These are phyloP conservation scores for Trichoderma afroharzianum DNA, from an alignment of 2,329 filamentous ascomycete species.

Conservation along the genomic window DNA sequence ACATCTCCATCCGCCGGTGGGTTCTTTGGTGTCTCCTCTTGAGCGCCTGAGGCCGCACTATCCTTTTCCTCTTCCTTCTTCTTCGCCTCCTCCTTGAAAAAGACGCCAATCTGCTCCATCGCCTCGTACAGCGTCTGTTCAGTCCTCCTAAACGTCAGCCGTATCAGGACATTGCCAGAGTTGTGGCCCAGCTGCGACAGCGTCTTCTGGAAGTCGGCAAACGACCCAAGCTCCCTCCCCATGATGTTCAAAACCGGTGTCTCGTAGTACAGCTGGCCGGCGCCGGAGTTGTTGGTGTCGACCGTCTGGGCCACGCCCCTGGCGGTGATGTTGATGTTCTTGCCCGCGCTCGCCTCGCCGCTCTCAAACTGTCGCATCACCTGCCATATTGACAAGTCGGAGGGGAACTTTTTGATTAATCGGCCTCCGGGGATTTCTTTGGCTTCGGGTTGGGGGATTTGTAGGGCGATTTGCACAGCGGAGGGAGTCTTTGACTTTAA, in stretches of 20 bases:
- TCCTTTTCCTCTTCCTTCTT: slow-evolving; percentile 19
- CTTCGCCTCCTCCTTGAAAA: slow-evolving; percentile 57
- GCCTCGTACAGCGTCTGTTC: slow-evolving; percentile 79
- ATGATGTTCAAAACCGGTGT: slow-evolving; percentile 80
- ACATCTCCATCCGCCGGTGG: slow-evolving; percentile 21
- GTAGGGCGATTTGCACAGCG: slow-evolving; percentile 82
- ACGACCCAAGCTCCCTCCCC: slow-evolving; percentile 71
- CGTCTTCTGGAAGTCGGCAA: slow-evolving; percentile 84
- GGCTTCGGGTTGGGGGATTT: slow-evolving; percentile 71
- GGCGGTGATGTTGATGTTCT: slow-evolving; percentile 76
- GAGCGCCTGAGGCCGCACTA: neutral
- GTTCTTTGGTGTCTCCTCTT: slow-evolving; percentile 11
- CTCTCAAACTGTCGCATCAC: slow-evolving; percentile 88
- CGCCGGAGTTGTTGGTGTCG: slow-evolving; percentile 49
- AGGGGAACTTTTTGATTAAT: slow-evolving; percentile 80
- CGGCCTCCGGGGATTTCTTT: slow-evolving; percentile 60
- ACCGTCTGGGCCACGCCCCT: slow-evolving; percentile 66
- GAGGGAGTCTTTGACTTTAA: slow-evolving; percentile 81
- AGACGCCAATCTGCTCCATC: slow-evolving; percentile 73
- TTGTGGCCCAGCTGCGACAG: slow-evolving; percentile 84
- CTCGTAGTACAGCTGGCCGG: slow-evolving; percentile 83
- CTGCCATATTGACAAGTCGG: slow-evolving; percentile 84
- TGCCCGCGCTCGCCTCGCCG: slow-evolving; percentile 57
- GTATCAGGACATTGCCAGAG: slow-evolving; percentile 73
- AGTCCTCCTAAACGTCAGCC: slow-evolving; percentile 72